Percentiles rank a stretch among this genome's conserved stretches.
phyloP scores from a whole-genome alignment of 1,284 basidiomycete species.

The Tausonia pullulans region DNA sequence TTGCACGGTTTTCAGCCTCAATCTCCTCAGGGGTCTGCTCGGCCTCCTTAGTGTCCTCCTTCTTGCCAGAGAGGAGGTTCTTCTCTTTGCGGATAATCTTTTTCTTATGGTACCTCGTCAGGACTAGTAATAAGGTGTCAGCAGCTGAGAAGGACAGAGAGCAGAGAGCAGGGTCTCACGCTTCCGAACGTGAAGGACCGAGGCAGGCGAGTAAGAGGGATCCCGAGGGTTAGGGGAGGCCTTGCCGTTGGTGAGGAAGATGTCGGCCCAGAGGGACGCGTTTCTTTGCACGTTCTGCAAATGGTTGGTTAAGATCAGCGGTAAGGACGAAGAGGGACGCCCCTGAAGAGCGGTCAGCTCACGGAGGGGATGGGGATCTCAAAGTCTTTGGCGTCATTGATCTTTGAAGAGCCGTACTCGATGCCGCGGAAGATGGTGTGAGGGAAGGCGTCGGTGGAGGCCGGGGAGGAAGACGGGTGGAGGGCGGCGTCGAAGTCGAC shows the following conservation, averaged over 20 bases:
- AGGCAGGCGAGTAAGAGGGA: constrained; percentile 42
- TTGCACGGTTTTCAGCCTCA: constrained; percentile 14
- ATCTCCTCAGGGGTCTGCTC: constrained; percentile 24
- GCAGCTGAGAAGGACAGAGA: constrained; percentile 3
- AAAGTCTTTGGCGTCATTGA: constrained; percentile 52
- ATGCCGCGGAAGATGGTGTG: constrained; percentile 56
- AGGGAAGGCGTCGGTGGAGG: not conserved
- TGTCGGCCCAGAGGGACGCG: constrained; percentile 63
- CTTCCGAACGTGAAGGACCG: constrained; percentile 68
- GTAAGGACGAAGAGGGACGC: constrained; percentile 13
- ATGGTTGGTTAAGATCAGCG: constrained; percentile 8
- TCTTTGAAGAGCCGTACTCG: constrained; percentile 68
- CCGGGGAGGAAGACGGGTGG: not conserved
- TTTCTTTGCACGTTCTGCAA: constrained; percentile 62
- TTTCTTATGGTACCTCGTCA: constrained; percentile 71
- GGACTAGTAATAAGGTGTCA: constrained; percentile 41
- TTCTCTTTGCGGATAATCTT: constrained; percentile 66
- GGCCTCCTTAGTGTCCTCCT: constrained; percentile 40
- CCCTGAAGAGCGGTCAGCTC: constrained; percentile 37
- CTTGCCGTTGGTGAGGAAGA: constrained; percentile 62
- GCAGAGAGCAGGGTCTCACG: constrained; percentile 41
- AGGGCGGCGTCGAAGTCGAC: constrained; percentile 2
- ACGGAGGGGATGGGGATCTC: constrained; percentile 54
- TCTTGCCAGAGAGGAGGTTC: constrained; percentile 51
- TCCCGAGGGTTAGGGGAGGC: constrained; percentile 52